Evolutionary conservation across 768 basidiomycete genomes (phyloP).

Genomic region (Psilocybe cubensis): DNA sequence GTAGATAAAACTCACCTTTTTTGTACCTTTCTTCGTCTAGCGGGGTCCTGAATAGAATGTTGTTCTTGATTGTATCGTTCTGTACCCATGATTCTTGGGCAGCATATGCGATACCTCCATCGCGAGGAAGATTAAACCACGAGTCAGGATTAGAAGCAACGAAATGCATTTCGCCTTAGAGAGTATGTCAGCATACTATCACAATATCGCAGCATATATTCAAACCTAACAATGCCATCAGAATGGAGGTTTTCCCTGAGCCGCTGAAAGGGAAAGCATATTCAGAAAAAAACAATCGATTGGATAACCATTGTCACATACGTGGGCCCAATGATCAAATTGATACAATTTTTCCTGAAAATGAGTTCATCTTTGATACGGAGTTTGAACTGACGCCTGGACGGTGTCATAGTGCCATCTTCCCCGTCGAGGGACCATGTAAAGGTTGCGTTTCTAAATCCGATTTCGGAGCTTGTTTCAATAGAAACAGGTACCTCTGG

Average conservation of each 20-base stretch:
- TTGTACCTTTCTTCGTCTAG: constrained; percentile 80
- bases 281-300: background rate
- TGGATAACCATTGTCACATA: constrained; percentile 2
- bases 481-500: background rate
- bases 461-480: constrained; percentile 36
- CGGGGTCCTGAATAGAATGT: constrained; percentile 76
- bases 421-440: constrained; percentile 49
- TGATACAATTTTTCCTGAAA: constrained; percentile 57
- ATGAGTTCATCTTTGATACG: constrained; percentile 53
- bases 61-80: constrained; percentile 78
- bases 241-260: constrained; percentile 62
- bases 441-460: constrained; percentile 56
- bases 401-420: constrained; percentile 41
- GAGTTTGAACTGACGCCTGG: constrained; percentile 54
- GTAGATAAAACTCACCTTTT: constrained; percentile 33
- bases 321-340: constrained; percentile 62
- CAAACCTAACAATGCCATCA: constrained; percentile 49
- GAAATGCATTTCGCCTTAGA: constrained; percentile 66
- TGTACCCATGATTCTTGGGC: constrained; percentile 85
- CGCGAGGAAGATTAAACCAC: constrained; percentile 69
- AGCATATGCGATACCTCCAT: constrained; percentile 71
- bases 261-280: constrained; percentile 21
- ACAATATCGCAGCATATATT: background rate
- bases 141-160: constrained; percentile 49
- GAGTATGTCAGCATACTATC: background rate